phyloP scores from a whole-genome alignment of 2,329 filamentous ascomycete species.

The Nigrospora oryzae region DNA sequence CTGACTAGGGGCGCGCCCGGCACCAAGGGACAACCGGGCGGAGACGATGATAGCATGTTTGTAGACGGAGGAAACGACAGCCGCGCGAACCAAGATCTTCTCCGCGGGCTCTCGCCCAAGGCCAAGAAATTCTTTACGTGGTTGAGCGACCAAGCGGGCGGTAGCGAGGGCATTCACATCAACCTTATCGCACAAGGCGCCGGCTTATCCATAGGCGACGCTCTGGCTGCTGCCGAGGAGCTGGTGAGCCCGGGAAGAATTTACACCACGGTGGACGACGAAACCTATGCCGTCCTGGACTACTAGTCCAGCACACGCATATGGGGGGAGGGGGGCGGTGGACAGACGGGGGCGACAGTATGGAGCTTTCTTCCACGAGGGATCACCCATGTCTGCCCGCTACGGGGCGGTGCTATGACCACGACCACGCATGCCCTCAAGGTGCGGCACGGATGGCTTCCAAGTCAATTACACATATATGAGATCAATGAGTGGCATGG shows the following conservation, averaged over 20 bases:
- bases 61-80: constrained; percentile 36
- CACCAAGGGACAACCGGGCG: constrained; percentile 25
- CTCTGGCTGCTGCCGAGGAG: constrained; percentile 73
- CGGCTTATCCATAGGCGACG: constrained; percentile 59
- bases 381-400: too few species aligned
- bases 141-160: constrained; percentile 58
- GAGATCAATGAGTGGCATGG: constrained; percentile 8
- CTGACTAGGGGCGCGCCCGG: constrained; percentile 57
- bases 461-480: too few species aligned
- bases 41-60: constrained; percentile 44
- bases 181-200: constrained; percentile 63
- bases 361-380: background rate
- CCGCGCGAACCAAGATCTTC: constrained; percentile 24
- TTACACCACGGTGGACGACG: constrained; percentile 87
- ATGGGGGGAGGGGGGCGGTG: background rate
- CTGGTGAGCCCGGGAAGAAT: constrained; percentile 65
- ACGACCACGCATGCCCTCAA: too few species aligned
- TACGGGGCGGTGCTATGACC: too few species aligned
- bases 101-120: constrained; percentile 39
- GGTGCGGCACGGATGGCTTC: too few species aligned
- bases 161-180: constrained; percentile 76
- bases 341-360: background rate
- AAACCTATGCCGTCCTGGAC: constrained; percentile 83
- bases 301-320: constrained; percentile 11
- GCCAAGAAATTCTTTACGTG: constrained; percentile 66